phyloP scores from a whole-genome alignment of 2,329 filamentous ascomycete genomes.

The Ophioceras dolichostomum region DNA sequence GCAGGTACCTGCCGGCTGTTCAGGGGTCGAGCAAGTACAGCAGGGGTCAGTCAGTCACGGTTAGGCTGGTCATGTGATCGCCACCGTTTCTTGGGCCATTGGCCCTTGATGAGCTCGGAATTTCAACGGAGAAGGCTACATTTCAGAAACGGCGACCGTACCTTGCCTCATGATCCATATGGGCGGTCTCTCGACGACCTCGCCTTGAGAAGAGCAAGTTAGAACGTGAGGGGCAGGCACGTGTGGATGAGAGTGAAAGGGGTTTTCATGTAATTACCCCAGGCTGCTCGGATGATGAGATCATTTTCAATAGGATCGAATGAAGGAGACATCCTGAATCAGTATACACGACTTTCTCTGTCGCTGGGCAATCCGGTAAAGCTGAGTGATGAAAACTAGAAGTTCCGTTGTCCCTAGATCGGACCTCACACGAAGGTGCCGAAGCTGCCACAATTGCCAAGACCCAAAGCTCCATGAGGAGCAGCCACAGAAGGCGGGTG shows the following conservation, averaged over 20 bases:
- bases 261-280: constrained; percentile 46
- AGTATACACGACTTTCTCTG: too few relatives aligned
- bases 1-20: constrained; percentile 86
- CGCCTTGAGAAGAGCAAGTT: constrained; percentile 40
- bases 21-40: neutral
- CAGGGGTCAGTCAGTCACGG: too few relatives aligned
- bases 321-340: constrained; percentile 46
- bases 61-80: too few relatives aligned
- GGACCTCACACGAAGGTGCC: neutral
- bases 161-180: constrained; percentile 99
- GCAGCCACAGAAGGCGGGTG: too few relatives aligned
- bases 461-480: too few relatives aligned
- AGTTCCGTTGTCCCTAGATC: neutral
- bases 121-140: too few relatives aligned
- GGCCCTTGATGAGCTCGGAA: too few relatives aligned
- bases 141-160: constrained; percentile 25
- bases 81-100: too few relatives aligned
- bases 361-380: too few relatives aligned
- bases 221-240: neutral
- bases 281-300: constrained; percentile 76
- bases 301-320: constrained; percentile 90
- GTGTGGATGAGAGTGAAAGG: neutral
- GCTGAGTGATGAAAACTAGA: too few relatives aligned
- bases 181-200: constrained; percentile 83
- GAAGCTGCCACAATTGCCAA: neutral